Base-by-base conservation (phyloP, 257 asterid species). In the Leptodermis oblonga region DNA sequence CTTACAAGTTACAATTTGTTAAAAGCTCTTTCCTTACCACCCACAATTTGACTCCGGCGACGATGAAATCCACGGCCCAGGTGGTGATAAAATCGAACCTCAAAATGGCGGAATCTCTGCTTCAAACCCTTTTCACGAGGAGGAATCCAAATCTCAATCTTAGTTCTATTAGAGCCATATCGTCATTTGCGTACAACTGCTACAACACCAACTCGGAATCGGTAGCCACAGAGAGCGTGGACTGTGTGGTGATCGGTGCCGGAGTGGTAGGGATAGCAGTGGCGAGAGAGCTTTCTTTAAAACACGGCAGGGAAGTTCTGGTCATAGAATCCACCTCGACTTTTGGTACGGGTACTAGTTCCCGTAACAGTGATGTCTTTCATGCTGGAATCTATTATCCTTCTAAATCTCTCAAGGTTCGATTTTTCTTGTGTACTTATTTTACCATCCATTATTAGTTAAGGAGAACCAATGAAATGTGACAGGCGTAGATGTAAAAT, bases 281-380 rank as follows among this genome's bases (percentile, higher is more conserved):
- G 75, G 96, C 98, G 74, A 88, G 95, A 82, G 95, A 90, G 79
- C 92, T 90, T 17, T 82, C 92, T 0, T 7, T 67, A 80, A 84
- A 83, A 41, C 82, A 80, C 62, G 79, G 89, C 7, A 81, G 87
- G 70, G 96, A 92, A 55, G 97, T 92, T 71, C 1, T 92, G 67
- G 96, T 90, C 49, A 34, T 92, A 3, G 98, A 92, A 43, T 81
- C 97, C 52, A 90, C 79, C n/a, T 82, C 95, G 28, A 86, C 89
- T 65, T 92, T 92, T 70, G 98, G 96, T 42, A 86, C 88, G 0
- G 95, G 85, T 41, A 81, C 92, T 11, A 86, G 92, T 58, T 89
- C 98, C 67, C 96, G 98, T 68, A 92, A 89, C 80, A 92, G 97
- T 77, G 98, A 89, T 74, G 97, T 92, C 71, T 80, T 92, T 71